phyloP scores from a whole-genome alignment of 148 eudicot genomes.

The Pharnaceum exiguum region DNA sequence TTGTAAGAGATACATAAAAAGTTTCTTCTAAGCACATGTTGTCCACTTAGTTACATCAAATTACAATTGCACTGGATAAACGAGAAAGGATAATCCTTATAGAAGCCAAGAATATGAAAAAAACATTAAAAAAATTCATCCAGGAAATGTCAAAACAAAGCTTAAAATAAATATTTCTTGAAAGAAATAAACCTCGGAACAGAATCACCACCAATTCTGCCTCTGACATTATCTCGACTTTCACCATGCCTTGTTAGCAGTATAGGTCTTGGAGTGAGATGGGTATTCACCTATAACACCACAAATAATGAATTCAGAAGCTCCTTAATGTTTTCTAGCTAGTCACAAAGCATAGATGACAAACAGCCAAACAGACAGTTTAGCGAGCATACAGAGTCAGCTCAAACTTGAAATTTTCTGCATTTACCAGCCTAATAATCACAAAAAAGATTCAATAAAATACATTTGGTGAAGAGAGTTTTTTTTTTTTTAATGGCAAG shows the following conservation, averaged over 20 bases:
- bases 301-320: neutral
- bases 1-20: no score
- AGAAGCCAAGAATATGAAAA: no score
- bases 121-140: no score
- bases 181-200: conserved; percentile 48
- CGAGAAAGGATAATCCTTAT: no score
- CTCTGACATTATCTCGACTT: conserved; percentile 88
- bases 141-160: neutral
- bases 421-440: neutral
- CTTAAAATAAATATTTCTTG: neutral
- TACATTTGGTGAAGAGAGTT: no score
- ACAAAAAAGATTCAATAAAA: neutral
- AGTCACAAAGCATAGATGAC: neutral
- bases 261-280: conserved; percentile 92
- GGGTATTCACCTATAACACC: conserved; percentile 76
- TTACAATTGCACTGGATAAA: no score
- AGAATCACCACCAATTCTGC: conserved; percentile 90
- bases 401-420: neutral
- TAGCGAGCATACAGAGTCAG: neutral
- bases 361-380: no score
- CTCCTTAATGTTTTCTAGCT: neutral
- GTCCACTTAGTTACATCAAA: no score
- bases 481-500: no score
- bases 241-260: conserved; percentile 96
- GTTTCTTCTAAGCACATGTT: no score